Base-by-base conservation (phyloP, 2,329 filamentous ascomycete species). In the Tolypocladium ophioglossoides region DNA sequence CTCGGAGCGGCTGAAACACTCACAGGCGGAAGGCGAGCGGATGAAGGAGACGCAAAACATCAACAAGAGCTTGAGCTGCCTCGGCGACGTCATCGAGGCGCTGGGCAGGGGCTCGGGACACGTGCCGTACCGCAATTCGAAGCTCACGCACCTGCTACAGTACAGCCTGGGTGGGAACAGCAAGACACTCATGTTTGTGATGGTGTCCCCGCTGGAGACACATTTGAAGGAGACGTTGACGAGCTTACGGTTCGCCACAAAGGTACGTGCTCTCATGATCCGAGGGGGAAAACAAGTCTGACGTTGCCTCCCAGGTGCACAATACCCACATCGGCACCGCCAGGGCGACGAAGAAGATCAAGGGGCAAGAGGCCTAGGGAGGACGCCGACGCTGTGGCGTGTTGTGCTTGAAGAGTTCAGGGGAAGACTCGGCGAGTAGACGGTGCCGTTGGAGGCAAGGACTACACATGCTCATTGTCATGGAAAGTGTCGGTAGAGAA, bases 101-200 rank as follows among this genome's bases (percentile, higher is more conserved):
- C 79, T 99, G n/a, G 92, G 91, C 16, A 83, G 86, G 58, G 89
- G 89, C 35, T 89, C 86, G 54, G 81, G 80, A 7, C 92, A 96
- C 65, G 83, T 99, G 47, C 94, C 94, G 1, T 99, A 97, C 73
- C 79, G 94, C 53, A 97, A 97, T 73, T 96, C 89, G 62, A 97
- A 96, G 80, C 79, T 99, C 60, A 99, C 94, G 10, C 95, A 96
- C 66, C 79, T 99, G 49, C 79, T 99, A 39, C 90, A 97, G 80
- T 95, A 94, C 66, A 96, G 90, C 3, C 77, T 99, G 9, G 92
- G 94, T 4, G 94, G 94, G 18, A 96, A 96, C 70, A 94, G 87
- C 62, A 95, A 96, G 74, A 99, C 94, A 0, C 85, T 99, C 63
- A 99, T 99, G 94, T 96, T 99, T 69, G 90, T 97, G 68, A 97